These are phyloP conservation scores for Tubosaeta brunneosetosa DNA, from an alignment of 768 basidiomycete genomes.

Conservation along the genomic window DNA sequence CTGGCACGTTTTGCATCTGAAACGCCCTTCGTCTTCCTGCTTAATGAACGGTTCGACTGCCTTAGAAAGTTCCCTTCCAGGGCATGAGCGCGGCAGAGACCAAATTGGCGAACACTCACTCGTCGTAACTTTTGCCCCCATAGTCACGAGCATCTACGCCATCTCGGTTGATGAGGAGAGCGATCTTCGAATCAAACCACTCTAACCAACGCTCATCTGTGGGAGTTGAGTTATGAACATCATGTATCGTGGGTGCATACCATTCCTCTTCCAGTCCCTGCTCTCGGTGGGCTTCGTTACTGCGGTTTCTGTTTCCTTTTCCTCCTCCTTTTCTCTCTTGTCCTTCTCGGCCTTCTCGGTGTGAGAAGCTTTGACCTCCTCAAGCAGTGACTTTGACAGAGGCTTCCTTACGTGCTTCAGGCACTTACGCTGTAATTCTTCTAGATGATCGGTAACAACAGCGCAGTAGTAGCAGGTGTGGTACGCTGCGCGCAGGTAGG, in stretches of 20 bases:
- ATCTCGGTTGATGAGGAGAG: conserved; percentile 71
- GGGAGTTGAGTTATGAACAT: conserved; percentile 5
- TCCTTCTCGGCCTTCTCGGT: conserved; percentile 42
- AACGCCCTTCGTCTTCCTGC: conserved; percentile 96
- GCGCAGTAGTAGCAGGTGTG: conserved; percentile 98
- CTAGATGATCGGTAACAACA: conserved; percentile 85
- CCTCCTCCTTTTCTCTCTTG: conserved; percentile 43
- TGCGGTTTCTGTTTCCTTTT: conserved; percentile 35
- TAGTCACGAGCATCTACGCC: conserved; percentile 83
- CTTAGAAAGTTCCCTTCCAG: conserved; percentile 70
- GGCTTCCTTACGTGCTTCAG: conserved; percentile 85
- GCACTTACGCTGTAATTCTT: conserved; percentile 95
- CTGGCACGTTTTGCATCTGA: conserved; percentile 92
- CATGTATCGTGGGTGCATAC: conserved; percentile 35
- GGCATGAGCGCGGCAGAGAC: conserved; percentile 9
- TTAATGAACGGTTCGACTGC: conserved; percentile 78
- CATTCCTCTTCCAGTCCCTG: conserved; percentile 60
- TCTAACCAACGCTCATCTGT: conserved; percentile 87
- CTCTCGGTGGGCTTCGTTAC: conserved; percentile 37
- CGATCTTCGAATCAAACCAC: conserved; percentile 82
- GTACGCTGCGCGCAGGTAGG: conserved; percentile 88
- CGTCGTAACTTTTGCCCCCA: conserved; percentile 85
- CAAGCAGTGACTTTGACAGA: conserved; percentile 53
- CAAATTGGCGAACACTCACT: conserved; percentile 49
- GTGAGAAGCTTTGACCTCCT: conserved; percentile 58